These are phyloP conservation scores for Thinopyrum elongatum DNA, from an alignment of 176 grass and related monocot genomes.

Conservation along the genomic window DNA sequence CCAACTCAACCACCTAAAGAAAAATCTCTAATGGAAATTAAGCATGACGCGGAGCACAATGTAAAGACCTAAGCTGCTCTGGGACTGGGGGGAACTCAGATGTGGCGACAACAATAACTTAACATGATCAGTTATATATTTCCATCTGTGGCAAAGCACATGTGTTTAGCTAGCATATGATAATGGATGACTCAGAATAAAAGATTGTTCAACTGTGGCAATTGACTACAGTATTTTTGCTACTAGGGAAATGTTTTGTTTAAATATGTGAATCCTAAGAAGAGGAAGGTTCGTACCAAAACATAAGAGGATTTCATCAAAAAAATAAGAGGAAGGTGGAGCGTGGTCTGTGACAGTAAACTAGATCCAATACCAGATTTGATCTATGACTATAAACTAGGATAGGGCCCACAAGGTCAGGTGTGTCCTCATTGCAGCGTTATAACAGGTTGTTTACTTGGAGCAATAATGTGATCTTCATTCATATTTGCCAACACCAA, in stretches of 20 bases:
- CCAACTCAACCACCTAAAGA: neutral
- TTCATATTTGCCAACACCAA: constrained; percentile 2
- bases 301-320: neutral
- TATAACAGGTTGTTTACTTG: neutral
- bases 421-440: neutral
- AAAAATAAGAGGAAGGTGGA: neutral
- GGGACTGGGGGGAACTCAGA: neutral
- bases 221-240: neutral
- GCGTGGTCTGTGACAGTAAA: neutral
- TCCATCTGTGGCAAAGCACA: neutral
- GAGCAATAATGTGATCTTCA: neutral
- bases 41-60: neutral
- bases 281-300: neutral
- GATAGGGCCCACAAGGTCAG: neutral
- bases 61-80: neutral
- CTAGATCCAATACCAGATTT: neutral
- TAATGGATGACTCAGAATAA: neutral
- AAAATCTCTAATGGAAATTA: neutral
- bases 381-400: neutral
- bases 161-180: neutral
- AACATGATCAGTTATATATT: neutral
- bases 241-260: neutral
- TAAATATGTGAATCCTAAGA: neutral
- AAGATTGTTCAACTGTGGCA: neutral
- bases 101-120: neutral